A percentile compares a stretch with the other conserved stretches of the same genome.
Evolutionary conservation across 2,329 filamentous ascomycete genomes (phyloP).

Genomic region (Herpotrichia juniperi): DNA sequence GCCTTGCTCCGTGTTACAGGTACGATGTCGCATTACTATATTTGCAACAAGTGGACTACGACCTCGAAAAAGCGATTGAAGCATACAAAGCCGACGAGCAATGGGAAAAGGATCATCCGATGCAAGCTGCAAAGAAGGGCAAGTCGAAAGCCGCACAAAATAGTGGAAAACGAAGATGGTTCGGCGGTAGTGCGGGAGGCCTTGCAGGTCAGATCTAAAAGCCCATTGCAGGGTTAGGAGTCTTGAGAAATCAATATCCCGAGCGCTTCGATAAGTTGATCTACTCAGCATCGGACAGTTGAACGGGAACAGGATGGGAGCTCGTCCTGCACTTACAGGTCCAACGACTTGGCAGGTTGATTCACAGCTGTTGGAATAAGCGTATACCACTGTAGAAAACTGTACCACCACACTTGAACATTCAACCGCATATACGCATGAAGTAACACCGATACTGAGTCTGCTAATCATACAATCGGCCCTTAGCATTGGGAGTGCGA

Average conservation of each 20-base stretch:
- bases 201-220: conserved; percentile 43
- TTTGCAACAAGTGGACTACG: conserved; percentile 71
- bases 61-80: conserved; percentile 68
- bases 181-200: conserved; percentile 36
- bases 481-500: too few relatives aligned
- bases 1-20: conserved; percentile 47
- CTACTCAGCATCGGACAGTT: neutral
- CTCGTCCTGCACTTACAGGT: neutral
- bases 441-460: neutral
- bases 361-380: neutral
- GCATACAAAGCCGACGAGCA: conserved; percentile 73
- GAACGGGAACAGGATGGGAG: neutral
- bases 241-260: neutral
- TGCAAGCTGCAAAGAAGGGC: conserved; percentile 55
- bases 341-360: neutral
- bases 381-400: conserved; percentile 1
- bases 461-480: neutral
- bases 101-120: conserved; percentile 75
- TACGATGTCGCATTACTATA: conserved; percentile 77
- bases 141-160: conserved; percentile 41
- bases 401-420: neutral
- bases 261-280: neutral
- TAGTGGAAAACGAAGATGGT: conserved; percentile 42
- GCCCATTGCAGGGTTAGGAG: neutral
- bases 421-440: neutral